Base-by-base conservation (phyloP, 2,329 filamentous ascomycete genomes). In the Ampelomyces quisqualis region DNA sequence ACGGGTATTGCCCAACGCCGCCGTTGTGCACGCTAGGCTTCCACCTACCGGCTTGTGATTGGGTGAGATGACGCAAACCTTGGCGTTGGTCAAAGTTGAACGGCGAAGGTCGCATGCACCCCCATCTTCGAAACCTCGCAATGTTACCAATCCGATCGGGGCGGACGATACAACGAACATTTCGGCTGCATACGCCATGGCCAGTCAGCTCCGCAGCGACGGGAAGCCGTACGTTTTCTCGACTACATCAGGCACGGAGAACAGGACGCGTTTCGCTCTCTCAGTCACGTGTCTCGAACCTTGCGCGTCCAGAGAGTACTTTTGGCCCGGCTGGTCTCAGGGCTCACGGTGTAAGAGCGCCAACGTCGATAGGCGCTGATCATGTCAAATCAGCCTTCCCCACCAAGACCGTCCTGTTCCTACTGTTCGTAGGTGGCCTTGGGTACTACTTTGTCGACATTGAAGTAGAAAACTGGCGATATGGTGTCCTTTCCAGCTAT, bases 351-450 rank as follows among this genome's bases (percentile, higher is more conserved):
- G n/a, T n/a, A n/a, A n/a, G n/a, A n/a, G n/a, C n/a, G n/a, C n/a
- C n/a, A 3, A 14, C 26, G 3, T 14, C n/a, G n/a, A 13, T 31
- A 19, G 17, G 15, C 6, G 14, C 29, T 20, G 5, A 10, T n/a
- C 9, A 8, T 15, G 46, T 63, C 3, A 51, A 59, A 13, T 66
- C 64, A 1, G 49, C 52, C 2, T 66, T 67, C 27, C 63, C 64
- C 10, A 64, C 46, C 22, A 67, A 67, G 35, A 67, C 63, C 1
- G 48, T 59, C 18, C 22, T 60, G 10, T 49, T 51, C 34, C 40
- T 67, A 4, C 27, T 58, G 23, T 11, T 58, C 19, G 23, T 65
- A 2, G 52, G 49, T 22, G 54, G 40, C 3, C 33, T 53, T 3
- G 53, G 34, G 24, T 64, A 60, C 41, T 64, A 55, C 38, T 50